These are phyloP conservation scores for Rhodomyrtus psidioides DNA, from an alignment of 441 rosid species.

Conservation along the genomic window DNA sequence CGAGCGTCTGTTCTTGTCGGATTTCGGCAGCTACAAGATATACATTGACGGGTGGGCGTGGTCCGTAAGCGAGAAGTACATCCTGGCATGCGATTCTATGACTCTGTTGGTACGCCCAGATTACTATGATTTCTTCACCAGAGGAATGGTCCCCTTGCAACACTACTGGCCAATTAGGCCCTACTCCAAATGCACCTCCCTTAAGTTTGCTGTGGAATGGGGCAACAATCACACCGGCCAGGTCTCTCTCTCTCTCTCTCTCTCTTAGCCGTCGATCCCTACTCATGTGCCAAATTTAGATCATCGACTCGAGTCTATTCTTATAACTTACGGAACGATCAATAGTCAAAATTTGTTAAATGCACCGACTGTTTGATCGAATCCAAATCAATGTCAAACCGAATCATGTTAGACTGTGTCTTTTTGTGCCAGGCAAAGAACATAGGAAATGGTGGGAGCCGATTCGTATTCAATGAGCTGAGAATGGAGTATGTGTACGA, in stretches of 20 bases:
- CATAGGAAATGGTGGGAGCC: background rate
- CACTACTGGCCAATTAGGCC: background rate
- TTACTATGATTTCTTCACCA: background rate
- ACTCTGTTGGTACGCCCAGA: background rate
- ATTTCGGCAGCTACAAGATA: background rate
- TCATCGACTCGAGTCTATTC: background rate
- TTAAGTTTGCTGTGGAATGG: background rate
- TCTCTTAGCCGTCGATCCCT: background rate
- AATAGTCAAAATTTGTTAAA: background rate
- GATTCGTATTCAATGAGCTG: background rate
- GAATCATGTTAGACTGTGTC: background rate
- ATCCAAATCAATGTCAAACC: background rate
- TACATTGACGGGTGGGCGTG: background rate
- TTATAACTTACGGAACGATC: background rate
- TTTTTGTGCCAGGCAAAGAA: background rate
- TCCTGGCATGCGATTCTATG: background rate
- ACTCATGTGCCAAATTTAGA: background rate
- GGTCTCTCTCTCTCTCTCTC: background rate
- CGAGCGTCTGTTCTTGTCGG: background rate
- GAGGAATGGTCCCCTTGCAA: background rate
- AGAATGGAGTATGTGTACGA: background rate
- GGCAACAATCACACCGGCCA: background rate
- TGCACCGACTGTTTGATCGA: background rate
- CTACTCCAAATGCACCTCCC: background rate
- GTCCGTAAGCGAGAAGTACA: background rate